phyloP scores from a whole-genome alignment of 345 rosid species.

The Raphanus raphanistrum region DNA sequence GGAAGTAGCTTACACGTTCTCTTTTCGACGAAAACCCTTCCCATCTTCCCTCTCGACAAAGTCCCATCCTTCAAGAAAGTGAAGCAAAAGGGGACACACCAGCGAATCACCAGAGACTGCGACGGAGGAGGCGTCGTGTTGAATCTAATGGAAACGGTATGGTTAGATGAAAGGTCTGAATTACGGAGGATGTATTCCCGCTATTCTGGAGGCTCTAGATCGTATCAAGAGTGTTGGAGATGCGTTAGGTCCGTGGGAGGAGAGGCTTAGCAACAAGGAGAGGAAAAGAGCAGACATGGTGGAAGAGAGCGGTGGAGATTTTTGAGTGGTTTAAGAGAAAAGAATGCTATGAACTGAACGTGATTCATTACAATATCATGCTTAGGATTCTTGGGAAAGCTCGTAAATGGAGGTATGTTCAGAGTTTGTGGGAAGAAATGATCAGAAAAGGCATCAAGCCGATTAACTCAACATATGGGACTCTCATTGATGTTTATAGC shows the following conservation, averaged over 20 bases:
- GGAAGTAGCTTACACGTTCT: conserved; percentile 48
- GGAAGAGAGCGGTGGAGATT: conserved; percentile 88
- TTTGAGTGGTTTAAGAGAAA: conserved; percentile 75
- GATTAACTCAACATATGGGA: conserved; percentile 81
- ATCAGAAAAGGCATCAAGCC: conserved; percentile 47
- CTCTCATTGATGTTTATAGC: conserved; percentile 81
- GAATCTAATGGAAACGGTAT: not conserved
- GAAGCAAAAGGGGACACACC: conserved; percentile 25
- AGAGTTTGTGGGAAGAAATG: conserved; percentile 75
- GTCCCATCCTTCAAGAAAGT: conserved; percentile 36
- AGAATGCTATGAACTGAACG: conserved; percentile 52
- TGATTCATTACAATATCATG: conserved; percentile 85
- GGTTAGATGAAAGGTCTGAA: not conserved
- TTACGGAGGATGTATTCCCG: conserved; percentile 72
- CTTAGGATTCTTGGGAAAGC: conserved; percentile 73
- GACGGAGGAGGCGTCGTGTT: conserved; percentile 31
- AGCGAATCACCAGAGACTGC: conserved; percentile 30
- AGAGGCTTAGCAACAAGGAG: conserved; percentile 67
- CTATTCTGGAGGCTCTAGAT: conserved; percentile 69
- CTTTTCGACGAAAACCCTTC: conserved; percentile 47
- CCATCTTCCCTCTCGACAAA: conserved; percentile 47
- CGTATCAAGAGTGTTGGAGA: conserved; percentile 55
- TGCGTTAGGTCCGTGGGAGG: conserved; percentile 82
- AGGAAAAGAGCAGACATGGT: conserved; percentile 79
- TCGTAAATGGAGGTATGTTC: conserved; percentile 56